A percentile compares a stretch with the other conserved stretches of the same genome.
phyloP scores from a whole-genome alignment of 192 early-diverging fungal genomes.

The Gigaspora rosea region DNA sequence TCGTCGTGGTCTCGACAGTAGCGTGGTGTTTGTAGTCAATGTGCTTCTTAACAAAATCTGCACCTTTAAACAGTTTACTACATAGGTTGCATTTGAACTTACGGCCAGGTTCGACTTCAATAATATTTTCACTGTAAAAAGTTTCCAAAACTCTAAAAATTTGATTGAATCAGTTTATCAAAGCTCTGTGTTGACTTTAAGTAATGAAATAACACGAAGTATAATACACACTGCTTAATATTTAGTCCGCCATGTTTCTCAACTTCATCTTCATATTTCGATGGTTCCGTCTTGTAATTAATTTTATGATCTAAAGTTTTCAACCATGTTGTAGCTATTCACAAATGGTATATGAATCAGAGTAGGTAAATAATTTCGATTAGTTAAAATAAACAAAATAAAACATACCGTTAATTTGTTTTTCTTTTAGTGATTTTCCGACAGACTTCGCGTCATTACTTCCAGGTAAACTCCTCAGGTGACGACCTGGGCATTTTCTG shows the following conservation, averaged over 20 bases:
- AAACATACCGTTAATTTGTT: constrained; percentile 19
- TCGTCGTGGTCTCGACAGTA: constrained; percentile 59
- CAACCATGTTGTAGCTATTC: constrained; percentile 51
- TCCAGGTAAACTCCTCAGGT: constrained; percentile 45
- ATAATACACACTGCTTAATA: constrained; percentile 44
- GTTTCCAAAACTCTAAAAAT: background rate
- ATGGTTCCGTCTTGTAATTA: constrained; percentile 46
- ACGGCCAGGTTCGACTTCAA: constrained; percentile 72
- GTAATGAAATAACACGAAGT: background rate
- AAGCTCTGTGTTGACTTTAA: too few species aligned
- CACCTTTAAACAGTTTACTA: constrained; percentile 91
- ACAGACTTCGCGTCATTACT: constrained; percentile 13
- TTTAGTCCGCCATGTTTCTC: constrained; percentile 56
- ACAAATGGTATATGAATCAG: background rate
- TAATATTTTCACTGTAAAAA: constrained; percentile 36
- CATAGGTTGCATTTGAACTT: constrained; percentile 90
- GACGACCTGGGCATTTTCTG: constrained; percentile 70
- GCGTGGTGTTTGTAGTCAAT: constrained; percentile 87
- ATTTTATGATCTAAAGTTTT: constrained; percentile 60
- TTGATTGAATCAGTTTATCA: background rate
- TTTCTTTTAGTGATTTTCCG: constrained; percentile 17
- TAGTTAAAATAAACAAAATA: background rate
- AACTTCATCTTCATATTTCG: constrained; percentile 43
- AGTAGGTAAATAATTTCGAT: too few species aligned
- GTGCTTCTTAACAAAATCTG: constrained; percentile 94